Percentiles rank a stretch among this genome's conserved stretches.
Evolutionary conservation across 768 basidiomycete genomes (phyloP).

Genomic region (Rhizopogon vesiculosus): DNA sequence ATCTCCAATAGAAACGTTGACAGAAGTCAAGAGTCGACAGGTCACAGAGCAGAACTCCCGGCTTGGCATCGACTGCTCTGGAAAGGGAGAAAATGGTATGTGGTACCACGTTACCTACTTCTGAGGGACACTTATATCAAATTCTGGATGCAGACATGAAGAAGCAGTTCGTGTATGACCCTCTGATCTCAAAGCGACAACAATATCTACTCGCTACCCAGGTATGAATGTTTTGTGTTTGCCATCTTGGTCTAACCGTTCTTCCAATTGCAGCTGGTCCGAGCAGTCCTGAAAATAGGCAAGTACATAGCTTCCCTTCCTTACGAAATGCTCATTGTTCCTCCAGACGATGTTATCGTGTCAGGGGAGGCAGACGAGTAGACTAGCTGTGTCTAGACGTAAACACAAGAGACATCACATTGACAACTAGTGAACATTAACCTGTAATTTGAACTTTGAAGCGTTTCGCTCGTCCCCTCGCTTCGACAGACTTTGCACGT

Average conservation of each 20-base stretch:
- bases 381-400: slow-evolving; percentile 21
- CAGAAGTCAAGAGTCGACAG: slow-evolving; percentile 92
- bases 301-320: slow-evolving; percentile 17
- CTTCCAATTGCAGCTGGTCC: slow-evolving; percentile 52
- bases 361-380: slow-evolving; percentile 69
- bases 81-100: slow-evolving; percentile 81
- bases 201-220: slow-evolving; percentile 97
- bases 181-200: slow-evolving; percentile 94
- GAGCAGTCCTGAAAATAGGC: slow-evolving; percentile 88
- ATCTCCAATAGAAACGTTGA: slow-evolving; percentile 94
- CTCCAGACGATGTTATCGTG: slow-evolving; percentile 71
- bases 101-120: slow-evolving; percentile 2
- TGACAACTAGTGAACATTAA: slow-evolving; percentile 14
- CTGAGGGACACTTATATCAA: neutral
- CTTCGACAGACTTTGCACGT: neutral
- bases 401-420: slow-evolving; percentile 1
- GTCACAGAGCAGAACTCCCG: slow-evolving; percentile 78
- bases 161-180: slow-evolving; percentile 94
- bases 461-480: neutral
- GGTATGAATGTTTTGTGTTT: slow-evolving; percentile 34
- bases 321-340: slow-evolving; percentile 3
- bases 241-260: neutral
- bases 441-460: slow-evolving; percentile 20
- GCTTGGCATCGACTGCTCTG: slow-evolving; percentile 91
- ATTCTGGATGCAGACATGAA: slow-evolving; percentile 75